These are phyloP conservation scores for Hypoxylon sp. DNA, from an alignment of 2,329 filamentous ascomycete species.

Conservation along the genomic window DNA sequence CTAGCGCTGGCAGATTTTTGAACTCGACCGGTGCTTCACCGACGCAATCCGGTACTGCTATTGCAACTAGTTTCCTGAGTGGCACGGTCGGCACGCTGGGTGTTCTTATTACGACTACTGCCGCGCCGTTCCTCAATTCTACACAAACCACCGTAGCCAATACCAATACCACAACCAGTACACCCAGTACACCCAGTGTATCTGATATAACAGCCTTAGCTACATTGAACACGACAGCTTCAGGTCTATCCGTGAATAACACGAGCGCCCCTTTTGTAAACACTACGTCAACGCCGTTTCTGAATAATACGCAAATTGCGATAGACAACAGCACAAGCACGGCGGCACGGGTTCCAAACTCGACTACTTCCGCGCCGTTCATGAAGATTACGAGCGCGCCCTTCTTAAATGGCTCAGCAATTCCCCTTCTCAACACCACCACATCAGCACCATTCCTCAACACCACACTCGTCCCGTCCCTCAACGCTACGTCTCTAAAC, in stretches of 20 bases:
- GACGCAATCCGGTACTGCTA: constrained; percentile 5
- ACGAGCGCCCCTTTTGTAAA: constrained; percentile 2
- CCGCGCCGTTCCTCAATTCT: constrained; percentile 29
- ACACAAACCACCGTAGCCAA: constrained; percentile 12
- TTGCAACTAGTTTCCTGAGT: constrained; percentile 7
- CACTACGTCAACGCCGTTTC: constrained; percentile 11
- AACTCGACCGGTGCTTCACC: constrained; percentile 22
- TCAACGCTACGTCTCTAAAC: constrained; percentile 9
- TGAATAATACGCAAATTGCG: constrained; percentile 19
- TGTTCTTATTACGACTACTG: constrained; percentile 24
- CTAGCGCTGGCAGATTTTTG: constrained; percentile 14
- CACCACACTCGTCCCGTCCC: not conserved
- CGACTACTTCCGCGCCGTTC: not conserved
- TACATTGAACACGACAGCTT: constrained; percentile 28
- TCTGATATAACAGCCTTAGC: constrained; percentile 27
- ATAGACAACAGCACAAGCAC: constrained; percentile 21
- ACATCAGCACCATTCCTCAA: not conserved
- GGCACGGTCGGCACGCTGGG: not conserved
- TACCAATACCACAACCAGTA: no score
- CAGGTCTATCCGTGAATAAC: not conserved
- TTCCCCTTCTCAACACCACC: constrained; percentile 3
- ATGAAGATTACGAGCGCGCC: constrained; percentile 3
- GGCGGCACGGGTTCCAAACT: constrained; percentile 15
- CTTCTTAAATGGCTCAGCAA: constrained; percentile 14
- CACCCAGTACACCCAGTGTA: constrained; percentile 3